These are phyloP conservation scores for Tylopilus felleus DNA, from an alignment of 768 basidiomycete species.

Conservation along the genomic window DNA sequence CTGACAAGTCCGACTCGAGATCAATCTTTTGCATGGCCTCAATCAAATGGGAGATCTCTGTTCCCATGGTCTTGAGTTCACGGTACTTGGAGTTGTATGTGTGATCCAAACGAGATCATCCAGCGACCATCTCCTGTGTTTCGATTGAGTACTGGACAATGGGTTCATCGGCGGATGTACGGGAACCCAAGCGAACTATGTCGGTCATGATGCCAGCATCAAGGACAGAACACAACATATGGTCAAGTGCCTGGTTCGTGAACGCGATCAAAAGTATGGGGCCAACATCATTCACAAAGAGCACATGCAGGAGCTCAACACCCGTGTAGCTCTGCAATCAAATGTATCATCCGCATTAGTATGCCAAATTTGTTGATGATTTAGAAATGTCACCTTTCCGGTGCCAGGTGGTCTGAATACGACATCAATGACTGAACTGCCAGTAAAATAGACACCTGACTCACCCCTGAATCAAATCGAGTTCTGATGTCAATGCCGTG, in stretches of 20 bases:
- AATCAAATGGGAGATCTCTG: slow-evolving; percentile 48
- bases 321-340: slow-evolving; percentile 57
- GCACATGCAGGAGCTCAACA: slow-evolving; percentile 62
- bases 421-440: background rate
- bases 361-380: background rate
- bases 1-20: slow-evolving; percentile 33
- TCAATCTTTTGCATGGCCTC: slow-evolving; percentile 34
- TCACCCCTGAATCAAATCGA: slow-evolving; percentile 73
- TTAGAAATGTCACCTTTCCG: slow-evolving; percentile 51
- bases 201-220: slow-evolving; percentile 61
- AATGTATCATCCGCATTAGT: background rate
- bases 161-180: slow-evolving; percentile 55
- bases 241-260: slow-evolving; percentile 80
- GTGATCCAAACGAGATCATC: slow-evolving; percentile 40
- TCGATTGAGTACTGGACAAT: slow-evolving; percentile 62
- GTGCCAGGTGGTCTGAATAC: slow-evolving; percentile 66
- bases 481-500: slow-evolving; percentile 54
- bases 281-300: slow-evolving; percentile 47
- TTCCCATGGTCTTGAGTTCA: slow-evolving; percentile 43
- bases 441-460: background rate
- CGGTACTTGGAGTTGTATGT: slow-evolving; percentile 33
- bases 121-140: slow-evolving; percentile 46
- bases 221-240: slow-evolving; percentile 62
- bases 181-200: slow-evolving; percentile 68
- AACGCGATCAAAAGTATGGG: slow-evolving; percentile 62